Percentiles rank a stretch among this genome's conserved stretches.
Evolutionary conservation across 2,329 filamentous ascomycete species (phyloP).

Genomic region (Sclerotinia trifoliorum): DNA sequence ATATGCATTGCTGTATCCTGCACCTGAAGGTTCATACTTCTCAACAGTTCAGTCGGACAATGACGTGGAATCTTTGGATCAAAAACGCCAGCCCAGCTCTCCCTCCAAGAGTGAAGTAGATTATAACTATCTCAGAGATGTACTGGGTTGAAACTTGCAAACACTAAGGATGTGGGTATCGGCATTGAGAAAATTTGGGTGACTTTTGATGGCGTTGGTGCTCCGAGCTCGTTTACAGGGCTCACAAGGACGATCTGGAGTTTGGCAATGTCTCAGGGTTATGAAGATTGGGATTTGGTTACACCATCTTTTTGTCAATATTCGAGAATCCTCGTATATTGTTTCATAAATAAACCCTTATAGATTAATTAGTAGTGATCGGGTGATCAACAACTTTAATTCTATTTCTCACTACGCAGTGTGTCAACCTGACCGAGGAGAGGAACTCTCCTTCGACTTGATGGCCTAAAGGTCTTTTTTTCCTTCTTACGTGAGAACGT

Average conservation of each 20-base stretch:
- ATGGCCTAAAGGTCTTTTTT: neutral
- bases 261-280: neutral
- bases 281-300: neutral
- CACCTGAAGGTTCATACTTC: neutral
- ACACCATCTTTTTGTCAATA: neutral
- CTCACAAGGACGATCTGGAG: too few species aligned
- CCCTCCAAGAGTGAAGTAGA: neutral
- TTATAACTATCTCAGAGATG: neutral
- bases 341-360: neutral
- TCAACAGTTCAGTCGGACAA: neutral
- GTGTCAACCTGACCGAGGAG: neutral
- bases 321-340: neutral
- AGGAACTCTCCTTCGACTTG: neutral
- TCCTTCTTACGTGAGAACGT: too few species aligned
- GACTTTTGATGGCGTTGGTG: too few species aligned
- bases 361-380: neutral
- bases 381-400: too few species aligned
- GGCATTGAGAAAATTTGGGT: neutral
- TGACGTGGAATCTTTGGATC: neutral
- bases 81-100: neutral
- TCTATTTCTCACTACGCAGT: too few species aligned
- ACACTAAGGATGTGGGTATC: neutral
- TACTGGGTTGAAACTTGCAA: neutral
- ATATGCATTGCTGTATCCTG: conserved; percentile 11
- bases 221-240: too few species aligned